Conservation (phyloP, 768 basidiomycete genomes). For the Suillus brevipes region DNA sequence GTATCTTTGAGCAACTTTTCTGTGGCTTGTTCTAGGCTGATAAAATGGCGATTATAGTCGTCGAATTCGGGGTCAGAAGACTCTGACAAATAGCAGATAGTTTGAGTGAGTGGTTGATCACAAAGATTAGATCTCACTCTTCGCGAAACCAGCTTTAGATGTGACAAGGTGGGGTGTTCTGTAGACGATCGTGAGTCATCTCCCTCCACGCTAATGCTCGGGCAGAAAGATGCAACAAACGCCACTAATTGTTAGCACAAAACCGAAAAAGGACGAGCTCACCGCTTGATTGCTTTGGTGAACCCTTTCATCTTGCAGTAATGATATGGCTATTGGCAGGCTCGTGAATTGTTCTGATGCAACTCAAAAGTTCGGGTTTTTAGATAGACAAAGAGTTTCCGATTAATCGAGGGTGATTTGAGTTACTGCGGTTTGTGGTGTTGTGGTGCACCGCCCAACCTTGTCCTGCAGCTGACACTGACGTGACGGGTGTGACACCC, state of each 20-base stretch:
- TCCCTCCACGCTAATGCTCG: not conserved
- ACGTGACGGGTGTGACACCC: not conserved
- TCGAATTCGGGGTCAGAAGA: constrained; percentile 90
- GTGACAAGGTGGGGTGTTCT: constrained; percentile 93
- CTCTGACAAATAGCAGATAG: constrained; percentile 42
- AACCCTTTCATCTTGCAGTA: constrained; percentile 74
- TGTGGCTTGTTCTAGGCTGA: constrained; percentile 70
- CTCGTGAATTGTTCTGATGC: not conserved
- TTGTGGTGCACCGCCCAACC: not conserved
- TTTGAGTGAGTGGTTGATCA: constrained; percentile 5
- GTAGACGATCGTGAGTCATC: constrained; percentile 9
- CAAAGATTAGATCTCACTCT: constrained; percentile 55
- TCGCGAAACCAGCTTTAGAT: constrained; percentile 85
- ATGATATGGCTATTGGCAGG: not conserved
- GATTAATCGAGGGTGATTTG: not conserved
- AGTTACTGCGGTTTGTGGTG: not conserved
- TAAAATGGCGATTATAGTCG: constrained; percentile 79
- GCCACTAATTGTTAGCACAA: not conserved
- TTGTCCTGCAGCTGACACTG: not conserved
- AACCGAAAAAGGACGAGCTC: constrained; percentile 15
- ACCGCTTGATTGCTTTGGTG: constrained; percentile 78
- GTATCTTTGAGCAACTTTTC: constrained; percentile 94
- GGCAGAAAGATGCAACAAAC: not conserved
- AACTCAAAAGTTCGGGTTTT: not conserved
- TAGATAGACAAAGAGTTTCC: not conserved